Conservation (phyloP, 768 basidiomycete genomes). For the Kwoniella botswanensis region DNA sequence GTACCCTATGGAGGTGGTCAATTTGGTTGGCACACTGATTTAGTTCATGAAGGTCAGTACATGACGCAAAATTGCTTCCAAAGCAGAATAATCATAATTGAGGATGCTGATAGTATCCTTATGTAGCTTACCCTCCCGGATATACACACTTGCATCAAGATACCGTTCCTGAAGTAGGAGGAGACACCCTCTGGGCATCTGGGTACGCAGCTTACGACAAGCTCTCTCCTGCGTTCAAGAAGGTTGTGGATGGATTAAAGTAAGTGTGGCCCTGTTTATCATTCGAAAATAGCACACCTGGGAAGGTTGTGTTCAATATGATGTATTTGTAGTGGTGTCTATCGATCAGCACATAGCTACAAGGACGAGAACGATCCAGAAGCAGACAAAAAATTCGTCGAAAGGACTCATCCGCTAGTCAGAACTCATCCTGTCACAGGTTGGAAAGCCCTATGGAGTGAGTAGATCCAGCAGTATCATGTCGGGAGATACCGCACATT, state of each 20-base stretch:
- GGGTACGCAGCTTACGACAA: slow-evolving; percentile 52
- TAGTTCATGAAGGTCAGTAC: slow-evolving; percentile 45
- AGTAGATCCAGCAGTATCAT: slow-evolving; percentile 1
- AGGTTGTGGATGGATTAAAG: slow-evolving; percentile 48
- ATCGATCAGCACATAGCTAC: slow-evolving; percentile 54
- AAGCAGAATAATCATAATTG: no score
- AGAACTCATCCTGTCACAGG: slow-evolving; percentile 51
- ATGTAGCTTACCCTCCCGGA: slow-evolving; percentile 59
- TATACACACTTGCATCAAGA: slow-evolving; percentile 54
- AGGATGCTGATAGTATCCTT: not conserved
- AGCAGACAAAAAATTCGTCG: slow-evolving; percentile 30
- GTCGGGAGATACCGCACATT: no score
- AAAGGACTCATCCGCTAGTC: slow-evolving; percentile 36
- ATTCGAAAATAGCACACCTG: no score
- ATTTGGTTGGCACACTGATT: slow-evolving; percentile 52
- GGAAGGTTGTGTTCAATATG: not conserved
- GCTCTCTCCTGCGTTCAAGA: slow-evolving; percentile 47
- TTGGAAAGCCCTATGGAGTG: slow-evolving; percentile 54
- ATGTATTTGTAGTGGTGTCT: slow-evolving; percentile 32
- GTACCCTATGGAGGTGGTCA: slow-evolving; percentile 44
- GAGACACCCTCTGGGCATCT: slow-evolving; percentile 51
- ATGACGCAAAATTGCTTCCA: no score
- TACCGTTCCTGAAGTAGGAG: slow-evolving; percentile 50
- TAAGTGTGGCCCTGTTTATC: slow-evolving; percentile 11
- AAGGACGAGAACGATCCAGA: slow-evolving; percentile 46